These are phyloP conservation scores for Chrysoporthe deuterocubensis DNA, from an alignment of 2,329 filamentous ascomycete species.

Conservation along the genomic window DNA sequence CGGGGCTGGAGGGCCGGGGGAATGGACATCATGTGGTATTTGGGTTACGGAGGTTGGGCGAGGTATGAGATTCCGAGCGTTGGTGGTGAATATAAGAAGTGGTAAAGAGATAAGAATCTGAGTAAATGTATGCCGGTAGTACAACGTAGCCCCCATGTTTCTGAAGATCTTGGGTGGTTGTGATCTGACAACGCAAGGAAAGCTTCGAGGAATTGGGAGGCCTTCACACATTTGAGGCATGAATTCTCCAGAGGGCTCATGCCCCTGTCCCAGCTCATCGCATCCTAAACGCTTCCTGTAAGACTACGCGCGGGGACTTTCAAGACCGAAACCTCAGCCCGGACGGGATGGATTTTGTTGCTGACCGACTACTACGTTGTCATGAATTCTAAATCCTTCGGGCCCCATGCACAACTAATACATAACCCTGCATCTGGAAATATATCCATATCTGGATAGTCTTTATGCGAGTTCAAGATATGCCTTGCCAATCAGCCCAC, in stretches of 20 bases:
- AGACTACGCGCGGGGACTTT: neutral
- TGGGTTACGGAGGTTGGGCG: neutral
- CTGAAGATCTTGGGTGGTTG: neutral
- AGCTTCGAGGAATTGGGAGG: neutral
- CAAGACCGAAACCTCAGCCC: neutral
- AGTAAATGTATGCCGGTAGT: neutral
- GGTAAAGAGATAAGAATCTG: neutral
- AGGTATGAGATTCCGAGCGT: neutral
- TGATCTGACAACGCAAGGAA: neutral
- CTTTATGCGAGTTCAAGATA: neutral
- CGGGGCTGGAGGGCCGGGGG: neutral
- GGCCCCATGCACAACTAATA: neutral
- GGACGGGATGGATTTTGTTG: neutral
- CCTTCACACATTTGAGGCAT: neutral
- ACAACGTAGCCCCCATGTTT: neutral
- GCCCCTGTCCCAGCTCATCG: neutral
- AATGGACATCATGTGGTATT: neutral
- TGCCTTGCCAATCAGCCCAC: no score
- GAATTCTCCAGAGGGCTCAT: neutral
- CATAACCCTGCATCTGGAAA: neutral
- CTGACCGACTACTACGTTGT: neutral
- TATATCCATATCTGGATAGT: neutral
- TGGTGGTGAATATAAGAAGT: neutral
- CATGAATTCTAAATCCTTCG: neutral
- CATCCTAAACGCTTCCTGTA: neutral